Conservation (phyloP, 768 basidiomycete species). For the Lentinula guzmanii region DNA sequence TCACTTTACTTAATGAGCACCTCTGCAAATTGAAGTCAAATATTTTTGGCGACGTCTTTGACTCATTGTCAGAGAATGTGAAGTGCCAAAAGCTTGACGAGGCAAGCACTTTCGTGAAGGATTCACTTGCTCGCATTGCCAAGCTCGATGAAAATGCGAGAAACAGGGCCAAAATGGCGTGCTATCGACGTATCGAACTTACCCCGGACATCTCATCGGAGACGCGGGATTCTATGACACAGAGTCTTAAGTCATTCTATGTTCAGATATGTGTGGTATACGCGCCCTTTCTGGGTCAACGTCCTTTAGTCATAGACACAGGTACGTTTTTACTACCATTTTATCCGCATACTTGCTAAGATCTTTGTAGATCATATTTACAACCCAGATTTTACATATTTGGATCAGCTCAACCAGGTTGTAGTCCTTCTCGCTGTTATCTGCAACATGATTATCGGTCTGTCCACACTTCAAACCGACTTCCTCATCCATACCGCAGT, state of each 20-base stretch:
- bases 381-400: neutral
- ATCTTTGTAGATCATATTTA: neutral
- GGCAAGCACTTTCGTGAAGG: no score
- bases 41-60: no score
- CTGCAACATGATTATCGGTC: conserved; percentile 10
- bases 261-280: neutral
- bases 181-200: no score
- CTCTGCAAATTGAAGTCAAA: no score
- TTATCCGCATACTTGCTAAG: neutral
- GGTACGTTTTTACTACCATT: neutral
- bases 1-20: no score
- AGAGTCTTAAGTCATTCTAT: neutral
- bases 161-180: no score
- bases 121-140: no score
- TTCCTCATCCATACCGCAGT: conserved; percentile 9
- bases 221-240: no score
- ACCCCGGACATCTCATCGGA: no score
- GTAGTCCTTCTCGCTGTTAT: conserved; percentile 7
- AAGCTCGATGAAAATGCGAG: no score
- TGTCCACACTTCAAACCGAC: conserved; percentile 9
- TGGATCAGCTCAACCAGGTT: conserved; percentile 8
- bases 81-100: no score
- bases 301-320: neutral
- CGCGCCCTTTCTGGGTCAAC: neutral
- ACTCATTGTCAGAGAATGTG: no score